Conservation (phyloP, 768 basidiomycete genomes). For the Suillus clintonianus region DNA sequence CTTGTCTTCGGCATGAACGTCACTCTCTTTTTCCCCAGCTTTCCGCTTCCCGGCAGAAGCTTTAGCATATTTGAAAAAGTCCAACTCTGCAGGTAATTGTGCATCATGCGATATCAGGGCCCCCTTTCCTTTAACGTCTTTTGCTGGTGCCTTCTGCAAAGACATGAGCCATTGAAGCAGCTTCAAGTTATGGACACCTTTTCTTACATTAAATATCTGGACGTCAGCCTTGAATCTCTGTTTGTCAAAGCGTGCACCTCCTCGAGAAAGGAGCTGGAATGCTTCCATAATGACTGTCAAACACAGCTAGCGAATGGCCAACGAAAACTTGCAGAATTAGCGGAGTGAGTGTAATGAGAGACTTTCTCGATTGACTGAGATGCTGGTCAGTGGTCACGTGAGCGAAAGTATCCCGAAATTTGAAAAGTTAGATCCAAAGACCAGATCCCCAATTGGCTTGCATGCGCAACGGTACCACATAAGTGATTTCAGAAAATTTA, state of each 20-base stretch:
- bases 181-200: background rate
- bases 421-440: background rate
- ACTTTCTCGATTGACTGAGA: background rate
- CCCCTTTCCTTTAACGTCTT: slow-evolving; percentile 23
- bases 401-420: background rate
- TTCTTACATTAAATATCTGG: slow-evolving; percentile 63
- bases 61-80: slow-evolving; percentile 90
- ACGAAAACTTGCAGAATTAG: background rate
- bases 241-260: slow-evolving; percentile 83
- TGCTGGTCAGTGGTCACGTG: background rate
- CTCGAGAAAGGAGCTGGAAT: slow-evolving; percentile 87
- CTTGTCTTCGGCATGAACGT: slow-evolving; percentile 13
- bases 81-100: slow-evolving; percentile 74
- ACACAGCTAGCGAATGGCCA: background rate
- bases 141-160: slow-evolving; percentile 26
- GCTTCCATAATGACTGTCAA: slow-evolving; percentile 61
- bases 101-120: slow-evolving; percentile 32
- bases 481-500: background rate
- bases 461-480: background rate
- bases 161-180: slow-evolving; percentile 4
- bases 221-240: slow-evolving; percentile 69
- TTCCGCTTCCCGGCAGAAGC: slow-evolving; percentile 58
- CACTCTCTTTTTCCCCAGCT: slow-evolving; percentile 18
- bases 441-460: background rate
- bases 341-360: background rate